Conservation (phyloP, 768 basidiomycete species). For the Neoboletus magnificus region DNA sequence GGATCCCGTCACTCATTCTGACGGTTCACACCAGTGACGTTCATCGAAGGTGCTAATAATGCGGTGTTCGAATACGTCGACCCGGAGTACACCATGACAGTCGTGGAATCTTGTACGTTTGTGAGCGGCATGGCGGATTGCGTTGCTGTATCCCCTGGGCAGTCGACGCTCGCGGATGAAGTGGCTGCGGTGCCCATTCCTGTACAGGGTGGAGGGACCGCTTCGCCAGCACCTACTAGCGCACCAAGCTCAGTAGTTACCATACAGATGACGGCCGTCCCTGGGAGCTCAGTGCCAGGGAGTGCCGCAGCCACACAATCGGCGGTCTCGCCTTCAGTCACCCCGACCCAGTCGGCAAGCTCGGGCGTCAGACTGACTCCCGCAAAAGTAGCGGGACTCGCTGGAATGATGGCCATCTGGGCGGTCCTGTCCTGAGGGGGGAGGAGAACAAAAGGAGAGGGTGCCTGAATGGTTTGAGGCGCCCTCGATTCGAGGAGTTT, state of each 20-base stretch:
- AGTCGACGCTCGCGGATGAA: background rate
- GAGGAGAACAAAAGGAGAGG: background rate
- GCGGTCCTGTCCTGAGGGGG: background rate
- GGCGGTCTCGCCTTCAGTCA: background rate
- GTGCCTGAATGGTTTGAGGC: background rate
- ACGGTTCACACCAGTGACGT: background rate
- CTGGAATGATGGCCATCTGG: constrained; percentile 4
- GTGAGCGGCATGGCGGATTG: background rate
- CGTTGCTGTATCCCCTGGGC: background rate
- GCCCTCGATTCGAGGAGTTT: background rate
- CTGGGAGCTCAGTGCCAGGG: constrained; percentile 3
- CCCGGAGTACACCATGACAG: background rate
- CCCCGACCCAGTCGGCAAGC: background rate
- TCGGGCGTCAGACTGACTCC: background rate
- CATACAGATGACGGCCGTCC: background rate
- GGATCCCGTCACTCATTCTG: background rate
- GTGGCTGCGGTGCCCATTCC: background rate
- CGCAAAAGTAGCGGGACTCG: background rate
- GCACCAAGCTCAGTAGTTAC: background rate
- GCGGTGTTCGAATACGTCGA: background rate
- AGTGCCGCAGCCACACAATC: background rate
- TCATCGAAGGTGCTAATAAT: background rate
- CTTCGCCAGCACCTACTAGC: background rate
- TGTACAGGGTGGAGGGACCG: constrained; percentile 11
- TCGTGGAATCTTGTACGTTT: background rate